phyloP scores from a whole-genome alignment of 2,329 filamentous ascomycete species.

The Orbilia oligospora region DNA sequence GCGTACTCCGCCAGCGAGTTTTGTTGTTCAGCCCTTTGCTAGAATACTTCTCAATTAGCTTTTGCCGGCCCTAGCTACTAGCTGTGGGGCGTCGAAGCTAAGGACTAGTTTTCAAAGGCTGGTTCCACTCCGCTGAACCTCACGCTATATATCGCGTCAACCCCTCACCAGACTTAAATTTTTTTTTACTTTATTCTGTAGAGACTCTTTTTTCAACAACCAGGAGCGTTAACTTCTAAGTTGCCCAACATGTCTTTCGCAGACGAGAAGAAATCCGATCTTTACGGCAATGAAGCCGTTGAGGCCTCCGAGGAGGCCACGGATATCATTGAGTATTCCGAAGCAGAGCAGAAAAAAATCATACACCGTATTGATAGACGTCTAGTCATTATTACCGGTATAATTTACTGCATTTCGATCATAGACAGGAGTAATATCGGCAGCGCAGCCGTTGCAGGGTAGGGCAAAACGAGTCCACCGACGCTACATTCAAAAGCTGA shows the following conservation, averaged over 20 bases:
- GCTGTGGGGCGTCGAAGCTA: slow-evolving; percentile 1
- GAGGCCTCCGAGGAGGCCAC: slow-evolving; percentile 14
- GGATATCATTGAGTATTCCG: slow-evolving; percentile 24
- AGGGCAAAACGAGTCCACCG: slow-evolving; percentile 38
- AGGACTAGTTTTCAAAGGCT: background rate
- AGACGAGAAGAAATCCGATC: slow-evolving; percentile 16
- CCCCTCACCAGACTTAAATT: slow-evolving; percentile 2
- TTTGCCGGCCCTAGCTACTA: too few relatives aligned
- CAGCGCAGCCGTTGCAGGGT: slow-evolving; percentile 80
- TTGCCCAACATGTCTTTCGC: slow-evolving; percentile 12
- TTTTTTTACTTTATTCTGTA: background rate
- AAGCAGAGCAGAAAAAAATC: slow-evolving; percentile 76
- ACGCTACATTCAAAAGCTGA: background rate
- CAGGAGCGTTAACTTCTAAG: background rate
- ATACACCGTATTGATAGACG: slow-evolving; percentile 78
- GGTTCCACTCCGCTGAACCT: background rate
- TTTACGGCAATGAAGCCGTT: slow-evolving; percentile 2
- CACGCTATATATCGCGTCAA: slow-evolving; percentile 5
- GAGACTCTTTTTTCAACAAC: background rate
- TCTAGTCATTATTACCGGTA: slow-evolving; percentile 74
- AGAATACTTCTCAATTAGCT: background rate
- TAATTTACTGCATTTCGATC: slow-evolving; percentile 80
- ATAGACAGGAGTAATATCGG: slow-evolving; percentile 85
- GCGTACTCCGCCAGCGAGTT: background rate
- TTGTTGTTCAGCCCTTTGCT: background rate